A percentile compares a stretch with the other conserved stretches of the same genome.
Evolutionary conservation across 306 rosid species (phyloP).

Genomic region (Spatholobus suberectus): DNA sequence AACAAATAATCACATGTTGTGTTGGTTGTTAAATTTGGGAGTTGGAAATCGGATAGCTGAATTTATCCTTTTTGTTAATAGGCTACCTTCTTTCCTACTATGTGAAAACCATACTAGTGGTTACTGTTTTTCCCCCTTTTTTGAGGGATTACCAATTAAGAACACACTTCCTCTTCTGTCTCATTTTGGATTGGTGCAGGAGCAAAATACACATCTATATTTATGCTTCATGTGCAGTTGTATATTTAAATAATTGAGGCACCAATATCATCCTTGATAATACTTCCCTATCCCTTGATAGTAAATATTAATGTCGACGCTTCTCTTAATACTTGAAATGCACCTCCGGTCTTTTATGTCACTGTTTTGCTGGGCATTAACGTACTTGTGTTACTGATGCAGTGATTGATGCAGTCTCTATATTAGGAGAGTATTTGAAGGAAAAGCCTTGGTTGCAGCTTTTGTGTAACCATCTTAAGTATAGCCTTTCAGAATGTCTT

Average conservation of each 20-base stretch:
- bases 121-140: not conserved
- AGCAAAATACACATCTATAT: not conserved
- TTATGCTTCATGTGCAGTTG: not conserved
- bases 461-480: conserved; percentile 77
- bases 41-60: not conserved
- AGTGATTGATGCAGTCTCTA: conserved; percentile 87
- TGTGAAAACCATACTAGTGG: conserved; percentile 7
- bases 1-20: conserved; percentile 15
- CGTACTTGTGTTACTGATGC: conserved; percentile 53
- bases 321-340: conserved; percentile 18
- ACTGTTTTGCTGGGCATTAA: conserved; percentile 33
- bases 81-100: not conserved
- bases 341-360: not conserved
- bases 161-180: not conserved
- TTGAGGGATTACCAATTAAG: not conserved
- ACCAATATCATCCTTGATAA: not conserved
- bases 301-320: conserved; percentile 8
- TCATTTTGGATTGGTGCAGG: not conserved
- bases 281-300: not conserved
- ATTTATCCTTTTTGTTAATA: conserved; percentile 13
- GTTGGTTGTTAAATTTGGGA: conserved; percentile 4
- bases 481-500: conserved; percentile 40
- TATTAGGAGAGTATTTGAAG: conserved; percentile 85
- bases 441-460: conserved; percentile 87
- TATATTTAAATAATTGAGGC: conserved; percentile 8